These are phyloP conservation scores for Endocalyx cinctus DNA, from an alignment of 2,329 filamentous ascomycete species.

Conservation along the genomic window DNA sequence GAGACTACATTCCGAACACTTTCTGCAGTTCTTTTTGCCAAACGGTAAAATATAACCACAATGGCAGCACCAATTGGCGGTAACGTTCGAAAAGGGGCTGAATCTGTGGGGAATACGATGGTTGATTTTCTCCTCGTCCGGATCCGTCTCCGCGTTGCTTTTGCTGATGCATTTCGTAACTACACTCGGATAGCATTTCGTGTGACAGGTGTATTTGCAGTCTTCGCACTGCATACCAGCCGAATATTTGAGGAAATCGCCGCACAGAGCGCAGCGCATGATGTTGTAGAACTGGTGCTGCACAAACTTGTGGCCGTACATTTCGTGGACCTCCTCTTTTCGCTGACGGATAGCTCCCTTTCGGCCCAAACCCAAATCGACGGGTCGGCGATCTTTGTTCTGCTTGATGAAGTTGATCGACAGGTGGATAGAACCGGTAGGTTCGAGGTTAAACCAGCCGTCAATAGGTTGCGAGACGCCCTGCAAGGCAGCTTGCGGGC, in stretches of 20 bases:
- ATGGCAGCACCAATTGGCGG: conserved; percentile 98
- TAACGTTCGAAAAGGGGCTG: conserved; percentile 93
- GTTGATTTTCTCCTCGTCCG: conserved; percentile 99
- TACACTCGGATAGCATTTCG: conserved; percentile 92
- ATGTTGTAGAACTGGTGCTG: conserved; percentile 99
- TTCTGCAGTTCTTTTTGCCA: conserved; percentile 90
- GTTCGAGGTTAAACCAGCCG: conserved; percentile 95
- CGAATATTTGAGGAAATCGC: conserved; percentile 97
- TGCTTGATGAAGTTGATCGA: conserved; percentile 91
- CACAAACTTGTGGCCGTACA: conserved; percentile 98
- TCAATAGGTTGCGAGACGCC: conserved; percentile 65
- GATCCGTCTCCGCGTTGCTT: conserved; percentile 96
- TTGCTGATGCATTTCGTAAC: conserved; percentile 99
- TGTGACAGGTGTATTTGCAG: conserved; percentile 99
- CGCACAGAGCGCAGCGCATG: conserved; percentile 97
- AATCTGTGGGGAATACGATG: conserved; percentile 98
- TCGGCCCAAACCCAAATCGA: conserved; percentile 86
- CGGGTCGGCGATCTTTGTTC: conserved; percentile 72
- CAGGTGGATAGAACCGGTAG: conserved; percentile 86
- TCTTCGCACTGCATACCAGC: conserved; percentile 99
- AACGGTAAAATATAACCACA: conserved; percentile 95
- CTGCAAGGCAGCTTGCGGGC: conserved; percentile 41
- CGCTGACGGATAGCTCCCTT: conserved; percentile 95
- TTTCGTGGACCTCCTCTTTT: conserved; percentile 97
- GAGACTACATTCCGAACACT: conserved; percentile 87